phyloP scores from a whole-genome alignment of 495 filamentous ascomycete genomes.

The Xylaria longipes region DNA sequence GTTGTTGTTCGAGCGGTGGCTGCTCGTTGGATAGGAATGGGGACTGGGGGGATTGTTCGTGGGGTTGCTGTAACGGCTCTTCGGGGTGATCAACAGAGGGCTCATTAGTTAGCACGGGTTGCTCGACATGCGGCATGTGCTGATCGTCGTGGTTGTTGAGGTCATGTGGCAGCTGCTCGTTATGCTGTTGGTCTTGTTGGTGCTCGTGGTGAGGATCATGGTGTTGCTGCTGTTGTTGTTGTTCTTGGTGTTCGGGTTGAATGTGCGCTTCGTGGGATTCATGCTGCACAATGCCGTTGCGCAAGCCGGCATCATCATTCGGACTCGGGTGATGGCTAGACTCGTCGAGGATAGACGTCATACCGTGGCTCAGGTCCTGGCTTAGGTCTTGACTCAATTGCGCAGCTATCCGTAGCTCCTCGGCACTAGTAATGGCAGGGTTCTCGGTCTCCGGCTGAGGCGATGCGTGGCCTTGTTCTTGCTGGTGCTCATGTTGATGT shows the following conservation, averaged over 20 bases:
- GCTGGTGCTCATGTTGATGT: background rate
- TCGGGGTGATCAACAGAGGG: slow-evolving; percentile 28
- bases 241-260: slow-evolving; percentile 16
- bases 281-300: slow-evolving; percentile 31
- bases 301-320: slow-evolving; percentile 32
- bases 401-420: slow-evolving; percentile 59
- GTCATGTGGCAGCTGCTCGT: slow-evolving; percentile 33
- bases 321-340: slow-evolving; percentile 15
- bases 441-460: slow-evolving; percentile 41
- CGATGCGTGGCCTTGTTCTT: slow-evolving; percentile 22
- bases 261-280: slow-evolving; percentile 30
- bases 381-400: slow-evolving; percentile 56
- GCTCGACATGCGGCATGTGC: slow-evolving; percentile 29
- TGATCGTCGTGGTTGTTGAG: slow-evolving; percentile 32
- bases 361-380: slow-evolving; percentile 45
- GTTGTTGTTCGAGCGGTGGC: slow-evolving; percentile 30
- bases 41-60: slow-evolving; percentile 23
- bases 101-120: slow-evolving; percentile 27
- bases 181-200: slow-evolving; percentile 21
- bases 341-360: slow-evolving; percentile 31
- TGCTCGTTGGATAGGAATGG: slow-evolving; percentile 31
- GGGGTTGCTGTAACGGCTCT: background rate
- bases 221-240: slow-evolving; percentile 27
- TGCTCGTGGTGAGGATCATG: slow-evolving; percentile 27
- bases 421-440: slow-evolving; percentile 45